Base-by-base conservation (phyloP, 2,329 filamentous ascomycete genomes). In the Aureobasidium sp. region DNA sequence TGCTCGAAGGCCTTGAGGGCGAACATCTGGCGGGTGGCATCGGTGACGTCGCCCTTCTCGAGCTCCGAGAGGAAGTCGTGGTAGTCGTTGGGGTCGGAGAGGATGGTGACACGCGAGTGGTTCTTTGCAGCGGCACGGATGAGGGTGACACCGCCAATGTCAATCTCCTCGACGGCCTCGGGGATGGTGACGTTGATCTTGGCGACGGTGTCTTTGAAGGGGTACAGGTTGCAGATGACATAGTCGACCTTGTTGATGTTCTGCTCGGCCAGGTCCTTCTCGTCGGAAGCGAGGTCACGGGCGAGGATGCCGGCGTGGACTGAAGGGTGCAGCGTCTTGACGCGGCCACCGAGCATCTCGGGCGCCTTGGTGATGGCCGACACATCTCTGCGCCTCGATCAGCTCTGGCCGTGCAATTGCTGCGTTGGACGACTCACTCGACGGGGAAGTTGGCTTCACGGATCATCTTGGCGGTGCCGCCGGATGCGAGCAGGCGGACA, bases 1-100 rank as follows among this genome's bases (percentile, higher is more conserved):
- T 97, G 94, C 78, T 96, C 90, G 72, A 99, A 99, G 17, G 94
- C 94, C 83, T 99, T 99, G 69, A 97, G 84, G 27, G 94, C 93
- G 72, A 96, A 96, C 61, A 84, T 79, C 74, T 95, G 91, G 67
- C 92, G 87, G 79, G 86, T 95, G 63, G 84, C 80, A 73, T 95
- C 89, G 59, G 88, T 86, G 69, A 99, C 87, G 73, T 93, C 89
- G 64, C 92, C 93, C 66, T 87, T 73, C 75, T 91, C 87, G 31
- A 99, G 84, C 79, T 96, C 92, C 73, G 87, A 86, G 60, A 99
- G 81, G 80, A 99, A 97, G 74, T 90, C 89, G 64, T 91, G 85
- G 77, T 99, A 99, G 78, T 99, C 93, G 63, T 81, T 81, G 55
- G 94, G 93, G 76, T 97, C 93, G 70, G 89, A 96, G 67, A 99